Evolutionary conservation across 768 basidiomycete genomes (phyloP).

Genomic region (Hygrophorus pudorinus): DNA sequence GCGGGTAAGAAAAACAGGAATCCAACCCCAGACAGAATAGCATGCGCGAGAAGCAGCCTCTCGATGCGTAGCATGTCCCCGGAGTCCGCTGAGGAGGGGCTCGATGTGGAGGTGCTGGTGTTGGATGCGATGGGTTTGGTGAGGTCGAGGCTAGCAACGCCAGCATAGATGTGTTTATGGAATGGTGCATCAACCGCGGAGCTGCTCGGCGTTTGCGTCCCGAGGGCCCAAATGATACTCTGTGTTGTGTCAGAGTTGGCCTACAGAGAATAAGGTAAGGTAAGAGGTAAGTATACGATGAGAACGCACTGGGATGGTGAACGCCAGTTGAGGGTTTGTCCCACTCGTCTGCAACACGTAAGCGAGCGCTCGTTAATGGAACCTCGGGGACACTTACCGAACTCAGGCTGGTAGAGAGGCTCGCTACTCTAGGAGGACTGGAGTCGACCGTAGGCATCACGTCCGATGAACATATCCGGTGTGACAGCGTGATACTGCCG

Average conservation of each 20-base stretch:
- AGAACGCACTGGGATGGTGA: constrained; percentile 37
- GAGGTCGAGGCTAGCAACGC: constrained; percentile 36
- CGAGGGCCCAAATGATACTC: constrained; percentile 52
- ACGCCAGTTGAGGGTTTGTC: constrained; percentile 36
- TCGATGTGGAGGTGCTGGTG: constrained; percentile 14
- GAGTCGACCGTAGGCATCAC: constrained; percentile 47
- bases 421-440: constrained; percentile 43
- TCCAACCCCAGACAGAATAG: constrained; percentile 36
- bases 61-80: constrained; percentile 37
- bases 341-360: constrained; percentile 26
- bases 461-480: constrained; percentile 42
- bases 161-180: constrained; percentile 35
- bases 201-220: constrained; percentile 36
- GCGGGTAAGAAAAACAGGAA: constrained; percentile 44
- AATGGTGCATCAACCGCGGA: constrained; percentile 35
- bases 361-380: too few species aligned
- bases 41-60: constrained; percentile 46
- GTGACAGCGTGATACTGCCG: constrained; percentile 54
- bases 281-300: not conserved
- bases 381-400: too few species aligned
- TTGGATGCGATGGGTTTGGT: constrained; percentile 23
- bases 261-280: constrained; percentile 17
- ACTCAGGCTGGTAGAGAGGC: constrained; percentile 24
- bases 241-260: constrained; percentile 30
- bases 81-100: constrained; percentile 8